Conservation (phyloP, 1,284 basidiomycete species). For the Rhizoctonia solani region DNA sequence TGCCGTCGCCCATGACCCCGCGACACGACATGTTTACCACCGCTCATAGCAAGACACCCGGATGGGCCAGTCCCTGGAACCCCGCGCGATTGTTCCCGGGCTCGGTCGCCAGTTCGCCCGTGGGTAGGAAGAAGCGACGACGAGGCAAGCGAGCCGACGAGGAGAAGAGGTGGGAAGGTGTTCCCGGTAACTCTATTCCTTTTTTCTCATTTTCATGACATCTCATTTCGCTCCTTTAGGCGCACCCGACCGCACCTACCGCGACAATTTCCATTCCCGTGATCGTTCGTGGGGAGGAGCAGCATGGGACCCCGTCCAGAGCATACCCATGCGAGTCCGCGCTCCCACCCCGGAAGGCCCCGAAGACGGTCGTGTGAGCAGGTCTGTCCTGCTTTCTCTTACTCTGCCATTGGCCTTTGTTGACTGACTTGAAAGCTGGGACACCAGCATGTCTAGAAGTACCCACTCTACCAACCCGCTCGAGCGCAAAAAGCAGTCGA, state of each 20-base stretch:
- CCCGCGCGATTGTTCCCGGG: slow-evolving; percentile 45
- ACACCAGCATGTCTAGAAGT: slow-evolving; percentile 31
- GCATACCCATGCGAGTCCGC: background rate
- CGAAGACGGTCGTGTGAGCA: slow-evolving; percentile 31
- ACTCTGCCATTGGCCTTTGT: background rate
- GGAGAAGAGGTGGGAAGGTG: slow-evolving; percentile 25
- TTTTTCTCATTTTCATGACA: background rate
- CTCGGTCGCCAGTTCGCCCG: background rate
- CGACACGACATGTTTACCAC: slow-evolving; percentile 56
- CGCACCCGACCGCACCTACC: slow-evolving; percentile 25
- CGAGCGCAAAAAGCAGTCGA: background rate
- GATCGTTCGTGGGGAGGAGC: slow-evolving; percentile 23
- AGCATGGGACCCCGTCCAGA: slow-evolving; percentile 3
- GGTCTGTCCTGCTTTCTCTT: background rate
- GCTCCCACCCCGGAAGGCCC: slow-evolving; percentile 19
- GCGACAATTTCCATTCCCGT: slow-evolving; percentile 12
- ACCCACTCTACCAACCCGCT: slow-evolving; percentile 15
- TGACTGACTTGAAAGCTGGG: too few species aligned
- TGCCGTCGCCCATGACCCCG: slow-evolving; percentile 41
- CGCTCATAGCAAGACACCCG: slow-evolving; percentile 60
- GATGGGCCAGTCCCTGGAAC: slow-evolving; percentile 71
- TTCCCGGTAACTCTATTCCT: slow-evolving; percentile 10
- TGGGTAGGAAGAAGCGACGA: background rate
- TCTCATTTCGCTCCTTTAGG: slow-evolving; percentile 4
- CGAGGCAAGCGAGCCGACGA: slow-evolving; percentile 12